Conservation (phyloP, 176 grass and related monocot genomes). For the Aegilops longissima region DNA sequence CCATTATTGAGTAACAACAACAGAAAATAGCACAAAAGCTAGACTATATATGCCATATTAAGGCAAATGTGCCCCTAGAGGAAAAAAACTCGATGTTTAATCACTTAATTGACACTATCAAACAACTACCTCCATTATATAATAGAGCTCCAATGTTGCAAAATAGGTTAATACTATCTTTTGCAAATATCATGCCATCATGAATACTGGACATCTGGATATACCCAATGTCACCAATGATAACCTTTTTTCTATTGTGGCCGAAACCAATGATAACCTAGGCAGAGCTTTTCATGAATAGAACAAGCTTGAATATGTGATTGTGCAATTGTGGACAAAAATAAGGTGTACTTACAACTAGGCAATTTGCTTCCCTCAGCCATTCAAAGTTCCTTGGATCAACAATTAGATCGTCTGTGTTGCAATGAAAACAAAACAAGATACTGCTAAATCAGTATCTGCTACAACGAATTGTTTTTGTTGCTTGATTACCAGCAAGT, state of each 20-base stretch:
- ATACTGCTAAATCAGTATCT: background rate
- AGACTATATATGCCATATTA: background rate
- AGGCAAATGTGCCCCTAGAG: background rate
- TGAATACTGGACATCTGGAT: background rate
- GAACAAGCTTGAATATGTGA: background rate
- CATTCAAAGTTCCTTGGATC: conserved; percentile 96
- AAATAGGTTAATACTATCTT: background rate
- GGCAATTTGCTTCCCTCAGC: conserved; percentile 91
- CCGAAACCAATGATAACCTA: background rate
- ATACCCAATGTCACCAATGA: background rate
- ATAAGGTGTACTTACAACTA: conserved; percentile 69
- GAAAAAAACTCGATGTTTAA: background rate
- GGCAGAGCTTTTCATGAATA: background rate
- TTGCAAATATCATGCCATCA: background rate
- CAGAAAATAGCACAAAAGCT: background rate
- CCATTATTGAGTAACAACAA: background rate
- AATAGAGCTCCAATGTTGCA: background rate
- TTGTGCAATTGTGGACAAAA: conserved; percentile 22
- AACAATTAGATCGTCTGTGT: conserved; percentile 82
- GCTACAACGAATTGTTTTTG: background rate
- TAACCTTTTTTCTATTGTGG: background rate
- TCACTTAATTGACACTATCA: background rate
- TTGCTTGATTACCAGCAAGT: conserved; percentile 63
- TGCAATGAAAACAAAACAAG: conserved; percentile 17
- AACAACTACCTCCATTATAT: background rate